A percentile compares a stretch with the other conserved stretches of the same genome.
Conservation (phyloP, 2,329 filamentous ascomycete species). For the Chaetomium sp. region DNA sequence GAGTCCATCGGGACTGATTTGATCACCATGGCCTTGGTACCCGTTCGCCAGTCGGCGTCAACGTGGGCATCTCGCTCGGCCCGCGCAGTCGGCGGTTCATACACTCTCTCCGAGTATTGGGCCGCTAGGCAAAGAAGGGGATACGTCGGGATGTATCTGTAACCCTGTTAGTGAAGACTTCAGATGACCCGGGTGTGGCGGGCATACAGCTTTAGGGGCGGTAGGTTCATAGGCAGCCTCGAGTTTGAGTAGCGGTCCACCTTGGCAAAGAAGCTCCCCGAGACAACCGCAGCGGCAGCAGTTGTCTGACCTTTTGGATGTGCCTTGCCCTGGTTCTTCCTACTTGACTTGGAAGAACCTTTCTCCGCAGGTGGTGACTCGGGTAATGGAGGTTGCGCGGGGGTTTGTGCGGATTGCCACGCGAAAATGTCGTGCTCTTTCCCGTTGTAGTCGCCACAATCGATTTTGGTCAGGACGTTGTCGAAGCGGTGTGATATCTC, state of each 20-base stretch:
- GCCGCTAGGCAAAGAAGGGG: conserved; percentile 78
- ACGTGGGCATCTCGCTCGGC: conserved; percentile 70
- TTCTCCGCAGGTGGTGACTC: conserved; percentile 19
- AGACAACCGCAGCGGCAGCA: conserved; percentile 43
- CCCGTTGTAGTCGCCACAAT: conserved; percentile 59
- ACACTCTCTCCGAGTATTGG: conserved; percentile 74
- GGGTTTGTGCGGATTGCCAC: conserved; percentile 39
- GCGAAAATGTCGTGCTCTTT: conserved; percentile 58
- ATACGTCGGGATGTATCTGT: conserved; percentile 72
- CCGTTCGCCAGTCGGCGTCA: conserved; percentile 68
- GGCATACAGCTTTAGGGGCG: conserved; percentile 66
- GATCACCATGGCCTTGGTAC: conserved; percentile 84
- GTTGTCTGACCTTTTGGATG: conserved; percentile 43
- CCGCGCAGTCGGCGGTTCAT: conserved; percentile 60
- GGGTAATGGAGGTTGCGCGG: conserved; percentile 11
- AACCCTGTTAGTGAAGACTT: conserved; percentile 28
- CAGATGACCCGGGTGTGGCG: background rate
- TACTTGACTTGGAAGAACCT: conserved; percentile 32
- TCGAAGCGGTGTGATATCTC: conserved; percentile 65
- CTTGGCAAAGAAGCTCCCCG: conserved; percentile 69
- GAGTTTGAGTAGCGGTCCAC: conserved; percentile 80
- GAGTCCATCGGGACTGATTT: conserved; percentile 79
- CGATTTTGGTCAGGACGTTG: conserved; percentile 70
- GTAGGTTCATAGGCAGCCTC: conserved; percentile 66
- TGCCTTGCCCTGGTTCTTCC: conserved; percentile 41